Conservation (phyloP, 2,329 filamentous ascomycete species). For the Penicillium palitans region DNA sequence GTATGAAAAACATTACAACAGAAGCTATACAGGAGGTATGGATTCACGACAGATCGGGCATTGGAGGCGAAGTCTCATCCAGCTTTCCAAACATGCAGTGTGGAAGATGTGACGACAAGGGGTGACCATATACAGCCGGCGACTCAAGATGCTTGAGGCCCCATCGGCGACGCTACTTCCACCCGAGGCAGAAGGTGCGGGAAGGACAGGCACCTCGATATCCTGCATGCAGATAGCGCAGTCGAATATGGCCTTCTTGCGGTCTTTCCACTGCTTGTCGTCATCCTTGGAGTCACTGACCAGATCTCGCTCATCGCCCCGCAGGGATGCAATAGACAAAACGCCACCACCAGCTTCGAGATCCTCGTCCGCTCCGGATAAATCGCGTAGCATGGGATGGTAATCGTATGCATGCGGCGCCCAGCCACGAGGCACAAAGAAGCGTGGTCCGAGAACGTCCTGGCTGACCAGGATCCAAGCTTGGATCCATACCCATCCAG, state of each 20-base stretch:
- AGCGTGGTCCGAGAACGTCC: slow-evolving; percentile 83
- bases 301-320: slow-evolving; percentile 47
- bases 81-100: slow-evolving; percentile 84
- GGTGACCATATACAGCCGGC: slow-evolving; percentile 92
- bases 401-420: slow-evolving; percentile 78
- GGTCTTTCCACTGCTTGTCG: slow-evolving; percentile 47
- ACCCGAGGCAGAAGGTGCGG: slow-evolving; percentile 52
- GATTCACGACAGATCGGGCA: slow-evolving; percentile 94
- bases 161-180: slow-evolving; percentile 44
- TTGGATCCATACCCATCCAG: slow-evolving; percentile 85
- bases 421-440: slow-evolving; percentile 72
- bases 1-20: not conserved
- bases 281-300: slow-evolving; percentile 42
- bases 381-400: slow-evolving; percentile 73
- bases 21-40: slow-evolving; percentile 70
- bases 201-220: slow-evolving; percentile 81
- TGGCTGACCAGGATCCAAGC: slow-evolving; percentile 76
- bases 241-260: slow-evolving; percentile 68
- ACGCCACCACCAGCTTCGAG: slow-evolving; percentile 71
- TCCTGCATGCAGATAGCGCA: slow-evolving; percentile 94
- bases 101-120: slow-evolving; percentile 97
- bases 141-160: slow-evolving; percentile 67
- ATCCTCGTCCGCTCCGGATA: slow-evolving; percentile 62
- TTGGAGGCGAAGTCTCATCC: slow-evolving; percentile 91
- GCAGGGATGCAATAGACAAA: slow-evolving; percentile 72